phyloP scores from a whole-genome alignment of 768 basidiomycete genomes.

The Suillus bovinus region DNA sequence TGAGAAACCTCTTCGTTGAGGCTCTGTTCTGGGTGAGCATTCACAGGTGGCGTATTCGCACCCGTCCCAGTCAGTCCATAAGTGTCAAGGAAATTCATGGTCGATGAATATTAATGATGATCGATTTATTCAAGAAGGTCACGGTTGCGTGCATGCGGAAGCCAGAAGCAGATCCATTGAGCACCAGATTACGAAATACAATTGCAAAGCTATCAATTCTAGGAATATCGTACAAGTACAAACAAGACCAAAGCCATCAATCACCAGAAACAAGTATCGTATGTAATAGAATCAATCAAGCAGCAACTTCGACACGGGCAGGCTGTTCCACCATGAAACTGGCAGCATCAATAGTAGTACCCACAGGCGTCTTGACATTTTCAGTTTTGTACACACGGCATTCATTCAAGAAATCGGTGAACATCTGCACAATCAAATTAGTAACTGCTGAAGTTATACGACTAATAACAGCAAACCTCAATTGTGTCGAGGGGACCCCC shows the following conservation, averaged over 20 bases:
- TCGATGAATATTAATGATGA: conserved; percentile 9
- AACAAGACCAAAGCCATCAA: not conserved
- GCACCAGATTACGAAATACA: conserved; percentile 11
- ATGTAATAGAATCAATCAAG: no score
- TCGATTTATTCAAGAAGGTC: not conserved
- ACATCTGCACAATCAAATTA: conserved; percentile 67
- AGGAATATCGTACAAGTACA: not conserved
- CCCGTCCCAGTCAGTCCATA: conserved; percentile 53
- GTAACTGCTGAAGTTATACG: no score
- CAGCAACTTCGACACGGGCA: conserved; percentile 31
- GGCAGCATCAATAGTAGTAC: conserved; percentile 14
- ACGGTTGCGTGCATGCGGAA: not conserved
- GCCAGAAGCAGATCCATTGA: not conserved
- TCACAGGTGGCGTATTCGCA: conserved; percentile 46
- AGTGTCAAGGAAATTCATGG: conserved; percentile 77
- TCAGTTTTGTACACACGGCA: conserved; percentile 62
- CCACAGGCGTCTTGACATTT: conserved; percentile 22
- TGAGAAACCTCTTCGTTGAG: conserved; percentile 88
- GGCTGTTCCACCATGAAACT: conserved; percentile 23
- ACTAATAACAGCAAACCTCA: conserved; percentile 55
- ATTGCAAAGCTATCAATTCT: not conserved
- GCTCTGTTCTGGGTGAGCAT: conserved; percentile 45
- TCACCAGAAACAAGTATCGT: conserved; percentile 9
- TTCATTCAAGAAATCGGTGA: conserved; percentile 85
- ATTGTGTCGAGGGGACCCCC: conserved; percentile 99